These are phyloP conservation scores for Aphanocladium album DNA, from an alignment of 2,329 filamentous ascomycete species.

Conservation along the genomic window DNA sequence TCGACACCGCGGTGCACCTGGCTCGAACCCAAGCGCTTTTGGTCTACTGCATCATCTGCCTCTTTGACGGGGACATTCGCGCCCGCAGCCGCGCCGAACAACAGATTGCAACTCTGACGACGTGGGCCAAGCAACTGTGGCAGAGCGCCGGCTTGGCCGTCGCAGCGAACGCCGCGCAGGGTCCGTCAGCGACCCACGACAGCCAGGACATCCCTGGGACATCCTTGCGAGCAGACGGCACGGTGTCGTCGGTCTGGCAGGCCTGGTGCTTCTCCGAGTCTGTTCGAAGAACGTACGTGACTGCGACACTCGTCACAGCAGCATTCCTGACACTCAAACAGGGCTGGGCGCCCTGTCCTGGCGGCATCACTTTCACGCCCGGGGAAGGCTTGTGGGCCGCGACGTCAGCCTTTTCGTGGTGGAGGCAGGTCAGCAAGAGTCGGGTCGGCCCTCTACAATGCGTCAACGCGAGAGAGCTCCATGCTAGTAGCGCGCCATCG, in stretches of 20 bases:
- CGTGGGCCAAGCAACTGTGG: constrained; percentile 1
- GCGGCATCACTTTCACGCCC: constrained; percentile 19
- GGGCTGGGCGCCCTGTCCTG: constrained; percentile 15
- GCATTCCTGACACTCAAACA: constrained; percentile 16
- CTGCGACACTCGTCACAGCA: constrained; percentile 15
- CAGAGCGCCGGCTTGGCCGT: neutral
- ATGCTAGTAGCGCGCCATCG: neutral
- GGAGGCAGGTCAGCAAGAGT: neutral
- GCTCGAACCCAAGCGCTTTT: constrained; percentile 10
- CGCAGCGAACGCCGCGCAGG: neutral
- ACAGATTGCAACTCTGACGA: neutral
- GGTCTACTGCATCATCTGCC: constrained; percentile 7
- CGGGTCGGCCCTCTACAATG: neutral
- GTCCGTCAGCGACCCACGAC: neutral
- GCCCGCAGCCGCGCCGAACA: constrained; percentile 7
- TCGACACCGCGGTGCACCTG: constrained; percentile 6
- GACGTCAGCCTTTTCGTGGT: constrained; percentile 13
- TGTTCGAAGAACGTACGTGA: constrained; percentile 20
- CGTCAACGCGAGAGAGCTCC: neutral
- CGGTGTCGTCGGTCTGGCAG: constrained; percentile 16
- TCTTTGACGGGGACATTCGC: constrained; percentile 14
- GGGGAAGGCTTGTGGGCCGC: constrained; percentile 20
- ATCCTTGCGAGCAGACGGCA: constrained; percentile 1
- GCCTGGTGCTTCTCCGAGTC: constrained; percentile 22
- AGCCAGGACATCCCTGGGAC: neutral